A percentile compares a stretch with the other conserved stretches of the same genome.
Conservation (phyloP, 2,329 filamentous ascomycete genomes). For the Ascochyta lentis region DNA sequence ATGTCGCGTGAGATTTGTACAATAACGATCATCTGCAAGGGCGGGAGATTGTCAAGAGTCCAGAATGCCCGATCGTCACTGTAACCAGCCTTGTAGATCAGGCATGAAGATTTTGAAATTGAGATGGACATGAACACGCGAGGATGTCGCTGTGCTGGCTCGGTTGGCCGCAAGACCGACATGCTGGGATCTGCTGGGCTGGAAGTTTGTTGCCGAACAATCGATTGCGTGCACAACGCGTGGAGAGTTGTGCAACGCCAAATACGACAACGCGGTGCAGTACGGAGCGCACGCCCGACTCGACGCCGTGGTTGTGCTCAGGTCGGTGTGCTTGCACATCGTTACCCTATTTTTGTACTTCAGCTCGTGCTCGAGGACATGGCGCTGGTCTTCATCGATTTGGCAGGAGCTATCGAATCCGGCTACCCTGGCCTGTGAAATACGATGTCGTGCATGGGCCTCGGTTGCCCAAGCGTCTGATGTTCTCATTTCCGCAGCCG, state of each 20-base stretch:
- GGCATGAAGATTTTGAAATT: slow-evolving; percentile 5
- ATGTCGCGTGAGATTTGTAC: too few relatives aligned
- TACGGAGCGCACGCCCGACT: not conserved
- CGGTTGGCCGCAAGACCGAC: not conserved
- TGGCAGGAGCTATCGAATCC: slow-evolving; percentile 14
- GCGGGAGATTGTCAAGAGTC: not conserved
- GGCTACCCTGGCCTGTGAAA: slow-evolving; percentile 6
- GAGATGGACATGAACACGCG: slow-evolving; percentile 8
- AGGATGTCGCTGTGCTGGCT: not conserved
- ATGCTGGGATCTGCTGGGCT: not conserved
- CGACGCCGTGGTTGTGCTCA: not conserved
- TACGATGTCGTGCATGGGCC: slow-evolving; percentile 9
- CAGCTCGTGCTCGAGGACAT: slow-evolving; percentile 4
- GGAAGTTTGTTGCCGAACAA: not conserved
- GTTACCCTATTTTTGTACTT: not conserved
- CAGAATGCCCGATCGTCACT: slow-evolving; percentile 3
- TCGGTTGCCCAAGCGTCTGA: slow-evolving; percentile 7
- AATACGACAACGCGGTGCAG: not conserved
- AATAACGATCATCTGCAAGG: too few relatives aligned
- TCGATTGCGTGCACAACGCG: slow-evolving; percentile 2
- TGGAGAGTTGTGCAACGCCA: slow-evolving; percentile 6
- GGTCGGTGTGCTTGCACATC: not conserved
- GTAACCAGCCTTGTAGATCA: slow-evolving; percentile 1
- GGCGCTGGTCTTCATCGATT: slow-evolving; percentile 8
- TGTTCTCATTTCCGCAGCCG: slow-evolving; percentile 16